Percentiles rank a stretch among this genome's conserved stretches.
Conservation (phyloP, 257 asterid species). For the Petunia secreta region DNA sequence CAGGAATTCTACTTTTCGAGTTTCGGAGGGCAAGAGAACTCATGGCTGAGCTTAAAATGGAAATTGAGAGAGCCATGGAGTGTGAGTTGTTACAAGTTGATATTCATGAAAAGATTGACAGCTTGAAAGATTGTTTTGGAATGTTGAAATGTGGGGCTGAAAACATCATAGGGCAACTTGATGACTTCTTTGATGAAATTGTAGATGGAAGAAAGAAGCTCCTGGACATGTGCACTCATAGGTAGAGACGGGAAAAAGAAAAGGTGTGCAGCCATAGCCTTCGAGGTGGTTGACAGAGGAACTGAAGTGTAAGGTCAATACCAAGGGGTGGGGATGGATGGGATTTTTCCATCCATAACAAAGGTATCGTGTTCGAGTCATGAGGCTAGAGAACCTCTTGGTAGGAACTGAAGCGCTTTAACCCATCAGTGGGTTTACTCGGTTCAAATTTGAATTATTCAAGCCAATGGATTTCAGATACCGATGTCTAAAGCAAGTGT, state of each 20-base stretch:
- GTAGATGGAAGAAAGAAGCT: constrained; percentile 85
- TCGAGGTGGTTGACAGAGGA: constrained; percentile 20
- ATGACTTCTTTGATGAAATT: constrained; percentile 88
- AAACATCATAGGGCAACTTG: constrained; percentile 69
- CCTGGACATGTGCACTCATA: constrained; percentile 71
- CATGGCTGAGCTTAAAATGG: constrained; percentile 58
- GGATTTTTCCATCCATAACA: too few relatives aligned
- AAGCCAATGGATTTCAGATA: too few relatives aligned
- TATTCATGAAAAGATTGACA: constrained; percentile 49
- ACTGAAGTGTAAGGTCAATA: too few relatives aligned
- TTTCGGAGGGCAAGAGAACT: constrained; percentile 46
- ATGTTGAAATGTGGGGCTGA: constrained; percentile 70
- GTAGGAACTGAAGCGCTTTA: too few relatives aligned
- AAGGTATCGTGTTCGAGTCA: too few relatives aligned
- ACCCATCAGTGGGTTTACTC: too few relatives aligned
- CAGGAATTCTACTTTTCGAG: constrained; percentile 65
- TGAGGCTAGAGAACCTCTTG: too few relatives aligned
- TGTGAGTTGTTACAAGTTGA: constrained; percentile 36
- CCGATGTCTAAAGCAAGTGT: constrained; percentile 14
- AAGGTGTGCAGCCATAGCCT: constrained; percentile 22
- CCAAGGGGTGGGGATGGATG: too few relatives aligned
- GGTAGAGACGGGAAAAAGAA: constrained; percentile 38
- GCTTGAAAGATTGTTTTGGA: constrained; percentile 62
- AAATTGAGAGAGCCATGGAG: constrained; percentile 42
- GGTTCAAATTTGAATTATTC: too few relatives aligned